These are phyloP conservation scores for Talaromyces sp. DNA, from an alignment of 2,329 filamentous ascomycete genomes.

Conservation along the genomic window DNA sequence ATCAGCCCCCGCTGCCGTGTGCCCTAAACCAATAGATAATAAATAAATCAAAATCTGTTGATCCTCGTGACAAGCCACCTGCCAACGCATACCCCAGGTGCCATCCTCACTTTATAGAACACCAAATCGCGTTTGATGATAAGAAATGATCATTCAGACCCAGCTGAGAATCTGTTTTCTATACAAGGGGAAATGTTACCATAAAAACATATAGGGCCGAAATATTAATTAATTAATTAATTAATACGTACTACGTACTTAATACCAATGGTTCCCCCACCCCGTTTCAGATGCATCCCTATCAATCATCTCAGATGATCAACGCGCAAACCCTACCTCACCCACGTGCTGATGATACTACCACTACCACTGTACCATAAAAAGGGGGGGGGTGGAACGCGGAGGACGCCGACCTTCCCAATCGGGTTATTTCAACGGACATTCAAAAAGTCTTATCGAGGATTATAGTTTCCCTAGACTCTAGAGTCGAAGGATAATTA, in stretches of 20 bases:
- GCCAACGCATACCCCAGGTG: neutral
- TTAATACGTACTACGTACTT: too few relatives aligned
- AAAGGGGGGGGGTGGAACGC: neutral
- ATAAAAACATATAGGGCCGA: neutral
- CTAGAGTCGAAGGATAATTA: neutral
- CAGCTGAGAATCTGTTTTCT: too few relatives aligned
- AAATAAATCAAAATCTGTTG: neutral
- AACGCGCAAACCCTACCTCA: neutral
- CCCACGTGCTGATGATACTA: neutral
- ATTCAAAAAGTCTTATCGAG: neutral
- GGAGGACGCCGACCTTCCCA: neutral
- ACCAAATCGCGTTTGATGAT: too few relatives aligned
- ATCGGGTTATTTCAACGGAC: neutral
- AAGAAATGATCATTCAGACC: too few relatives aligned
- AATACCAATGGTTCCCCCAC: too few relatives aligned
- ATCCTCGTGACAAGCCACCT: neutral
- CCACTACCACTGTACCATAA: too few relatives aligned
- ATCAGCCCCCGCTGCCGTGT: neutral
- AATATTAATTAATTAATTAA: neutral
- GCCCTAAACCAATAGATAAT: neutral
- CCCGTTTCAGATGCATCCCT: neutral
- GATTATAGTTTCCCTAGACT: neutral
- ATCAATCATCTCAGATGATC: neutral
- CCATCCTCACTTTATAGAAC: too few relatives aligned
- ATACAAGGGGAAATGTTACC: too few relatives aligned